These are phyloP conservation scores for Nicotiana benthamiana DNA, from an alignment of 257 asterid genomes.

Conservation along the genomic window DNA sequence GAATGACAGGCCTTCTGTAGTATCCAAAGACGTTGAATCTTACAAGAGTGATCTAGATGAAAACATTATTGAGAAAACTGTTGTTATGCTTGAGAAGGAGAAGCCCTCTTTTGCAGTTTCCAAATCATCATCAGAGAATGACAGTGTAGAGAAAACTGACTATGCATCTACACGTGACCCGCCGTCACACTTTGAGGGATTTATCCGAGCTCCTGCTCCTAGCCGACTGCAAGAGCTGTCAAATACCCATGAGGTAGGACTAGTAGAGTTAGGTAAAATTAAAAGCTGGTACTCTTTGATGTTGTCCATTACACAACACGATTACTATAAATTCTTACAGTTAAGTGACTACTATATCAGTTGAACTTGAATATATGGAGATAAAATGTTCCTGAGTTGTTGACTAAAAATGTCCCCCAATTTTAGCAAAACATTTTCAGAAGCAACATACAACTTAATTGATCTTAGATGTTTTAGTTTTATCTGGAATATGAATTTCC, in stretches of 20 bases:
- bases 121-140: conserved; percentile 31
- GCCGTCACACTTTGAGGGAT: conserved; percentile 29
- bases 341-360: neutral
- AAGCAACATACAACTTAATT: neutral
- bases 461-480: neutral
- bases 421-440: neutral
- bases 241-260: conserved; percentile 43
- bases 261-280: neutral
- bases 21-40: conserved; percentile 25
- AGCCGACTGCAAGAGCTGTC: conserved; percentile 24
- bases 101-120: conserved; percentile 40
- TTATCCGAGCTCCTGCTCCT: conserved; percentile 25
- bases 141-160: conserved; percentile 26
- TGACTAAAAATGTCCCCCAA: neutral
- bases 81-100: conserved; percentile 69
- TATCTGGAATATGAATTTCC: conserved; percentile 1
- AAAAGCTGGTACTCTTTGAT: neutral
- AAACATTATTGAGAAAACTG: conserved; percentile 70
- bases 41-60: conserved; percentile 38
- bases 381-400: neutral
- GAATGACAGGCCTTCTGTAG: conserved; percentile 24
- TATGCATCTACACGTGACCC: conserved; percentile 34
- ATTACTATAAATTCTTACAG: neutral
- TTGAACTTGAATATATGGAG: neutral
- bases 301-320: neutral